A percentile compares a stretch with the other conserved stretches of the same genome.
phyloP scores from a whole-genome alignment of 2,329 filamentous ascomycete species.

The Hypocrella siamensis region DNA sequence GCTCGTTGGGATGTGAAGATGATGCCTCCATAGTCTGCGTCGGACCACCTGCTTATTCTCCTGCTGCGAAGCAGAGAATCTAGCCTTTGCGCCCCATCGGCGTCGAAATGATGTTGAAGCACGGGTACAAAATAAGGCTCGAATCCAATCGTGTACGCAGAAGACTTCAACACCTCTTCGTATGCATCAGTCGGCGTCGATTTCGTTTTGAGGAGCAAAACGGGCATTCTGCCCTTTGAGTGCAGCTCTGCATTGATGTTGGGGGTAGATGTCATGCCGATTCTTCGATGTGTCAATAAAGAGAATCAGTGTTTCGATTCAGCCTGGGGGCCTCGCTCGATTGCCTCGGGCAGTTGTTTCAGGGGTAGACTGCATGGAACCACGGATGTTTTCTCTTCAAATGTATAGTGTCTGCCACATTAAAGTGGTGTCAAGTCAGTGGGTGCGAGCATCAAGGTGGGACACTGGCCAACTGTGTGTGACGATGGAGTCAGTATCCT shows the following conservation, averaged over 20 bases:
- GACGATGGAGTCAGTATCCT: too few species aligned
- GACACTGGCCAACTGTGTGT: too few species aligned
- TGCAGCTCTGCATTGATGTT: neutral
- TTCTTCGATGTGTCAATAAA: neutral
- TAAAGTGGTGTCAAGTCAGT: too few species aligned
- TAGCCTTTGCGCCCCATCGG: constrained; percentile 39
- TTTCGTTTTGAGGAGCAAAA: constrained; percentile 65
- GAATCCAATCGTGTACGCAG: constrained; percentile 22
- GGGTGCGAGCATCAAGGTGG: too few species aligned
- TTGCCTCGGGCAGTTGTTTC: too few species aligned
- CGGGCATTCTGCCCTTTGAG: constrained; percentile 17
- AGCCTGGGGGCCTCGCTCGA: too few species aligned
- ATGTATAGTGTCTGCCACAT: too few species aligned
- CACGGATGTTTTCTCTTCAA: too few species aligned
- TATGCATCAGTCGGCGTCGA: constrained; percentile 59
- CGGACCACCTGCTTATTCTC: constrained; percentile 21
- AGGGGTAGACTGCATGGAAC: too few species aligned
- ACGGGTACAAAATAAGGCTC: constrained; percentile 61
- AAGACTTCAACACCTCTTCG: constrained; percentile 38
- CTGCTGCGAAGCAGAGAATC: constrained; percentile 29
- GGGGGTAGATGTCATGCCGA: neutral
- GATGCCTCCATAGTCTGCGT: constrained; percentile 50
- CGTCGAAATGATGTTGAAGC: constrained; percentile 52
- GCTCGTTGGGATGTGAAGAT: constrained; percentile 76
- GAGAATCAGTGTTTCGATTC: too few species aligned